Evolutionary conservation across 2,329 filamentous ascomycete species (phyloP), one percentile per base, ranked within the genome.

Genomic region (Ceratocystis harringtonii): DNA sequence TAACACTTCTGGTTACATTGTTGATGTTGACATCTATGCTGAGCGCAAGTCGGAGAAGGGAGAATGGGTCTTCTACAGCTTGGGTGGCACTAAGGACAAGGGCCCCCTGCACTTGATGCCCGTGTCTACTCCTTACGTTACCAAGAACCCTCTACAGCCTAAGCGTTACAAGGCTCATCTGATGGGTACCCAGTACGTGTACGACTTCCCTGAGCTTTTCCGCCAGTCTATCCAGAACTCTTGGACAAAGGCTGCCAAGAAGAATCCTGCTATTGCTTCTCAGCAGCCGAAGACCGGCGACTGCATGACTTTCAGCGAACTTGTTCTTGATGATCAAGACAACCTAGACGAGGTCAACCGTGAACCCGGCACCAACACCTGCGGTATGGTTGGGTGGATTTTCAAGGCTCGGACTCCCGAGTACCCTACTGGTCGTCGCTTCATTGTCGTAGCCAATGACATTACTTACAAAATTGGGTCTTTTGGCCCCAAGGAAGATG

Each of bases 191-290:
- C 94, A 99, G 78, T 99, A 96, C 75, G 94, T 97, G 65, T 99
- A 99, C 75, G 94, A 99, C 77, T 99, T 99, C 87, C 94, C 94
- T 36, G 94, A 99, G 81, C 86, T 99, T 61, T 99, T 99, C 88
- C 86, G 94, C 73, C 94, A 97, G 78, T 91, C 94, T 57, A 90
- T 96, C 74, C 91, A 96, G 79, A 96, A 96, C 81, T 89, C 84
- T 77, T 99, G 94, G 94, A 78, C 80, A 73, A 86, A 87, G 75
- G 85, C 86, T 66, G 81, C 89, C 69, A 84, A 86, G 74, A 86
- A 86, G 74, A 86, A 92, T 72, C 81, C 90, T 10, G 79, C 81
- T 22, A 78, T 96, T 68, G 84, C 84, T 62, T 84, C 90, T 52
- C 90, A 90, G 79, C 88, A 92, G 75, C 94, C 94, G 43, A 82